Base-by-base conservation (phyloP, 2,329 filamentous ascomycete species). In the Sclerotinia nivalis region DNA sequence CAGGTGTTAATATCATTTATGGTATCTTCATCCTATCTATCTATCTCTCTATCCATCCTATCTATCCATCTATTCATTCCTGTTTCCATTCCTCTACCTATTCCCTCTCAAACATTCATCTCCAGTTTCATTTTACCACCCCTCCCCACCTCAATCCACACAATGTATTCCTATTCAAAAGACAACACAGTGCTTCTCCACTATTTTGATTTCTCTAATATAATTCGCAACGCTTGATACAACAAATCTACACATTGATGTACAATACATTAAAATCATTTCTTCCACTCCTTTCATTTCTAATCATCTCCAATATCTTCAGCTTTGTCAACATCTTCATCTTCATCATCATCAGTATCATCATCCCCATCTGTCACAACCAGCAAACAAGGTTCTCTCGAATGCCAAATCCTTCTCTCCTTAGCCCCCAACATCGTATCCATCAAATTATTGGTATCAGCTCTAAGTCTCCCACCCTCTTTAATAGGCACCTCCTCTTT, bases 321-420 rank as follows among this genome's bases (percentile, higher is more conserved):
- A n/a, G 20, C 34, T 40, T 66, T n/a, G 31, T 55, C 49, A 18
- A 55, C 31, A 37, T 65, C 22, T 40, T 49, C 52, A 37, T 66
- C 50, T 18, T 34, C 69, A 66, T 73, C 74, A 67, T 72, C 71
- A 62, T 75, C 73, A 65, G 72, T 72, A 59, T 70, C 70, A 37
- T 71, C 72, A 1, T 76, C 74, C 25, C 73, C 75, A 77, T 89
- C 87, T 70, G 79, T 79, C 31, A 88, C 88, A 71, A 82, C 80
- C 74, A 91, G 77, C 64, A 85, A 76, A 73, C 84, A 89, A 60
- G 86, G 84, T 75, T 85, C 82, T 74, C 88, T 83, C 40, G 86
- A 85, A 79, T 90, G 87, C 88, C 89, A 91, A 47, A 89, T 86
- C 72, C 87, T 82, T 76, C 88, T 83, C 79, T 90, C 86, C 77